Evolutionary conservation across 208 protist species (phyloP), one percentile per base, ranked within the genome.

Genomic region (Wallacemonas sp.): DNA sequence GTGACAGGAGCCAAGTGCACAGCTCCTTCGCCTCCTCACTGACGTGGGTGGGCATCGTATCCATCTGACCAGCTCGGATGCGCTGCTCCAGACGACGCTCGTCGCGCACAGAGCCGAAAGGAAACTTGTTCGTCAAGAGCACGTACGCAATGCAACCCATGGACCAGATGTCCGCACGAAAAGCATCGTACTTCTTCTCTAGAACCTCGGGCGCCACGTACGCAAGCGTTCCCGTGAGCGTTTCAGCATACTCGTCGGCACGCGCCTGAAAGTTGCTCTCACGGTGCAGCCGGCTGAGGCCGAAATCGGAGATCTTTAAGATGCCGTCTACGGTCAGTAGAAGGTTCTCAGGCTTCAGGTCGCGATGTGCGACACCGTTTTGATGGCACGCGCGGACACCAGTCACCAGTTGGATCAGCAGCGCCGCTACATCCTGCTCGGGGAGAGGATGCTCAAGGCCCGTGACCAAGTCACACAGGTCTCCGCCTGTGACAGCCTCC

Each of bases 301-400:
- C 91, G 80, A 94, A 96, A 64, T 96, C 91, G 19, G 85, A 88
- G 36, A 96, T 93, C 63, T 96, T 96, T 12, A 96, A 50, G 1
- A 82, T 64, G 24, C 81, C 85, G 42, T 77, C 76, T 9, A 73
- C 79, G 1, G 73, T 85, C 38, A 98, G 76, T 8, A 98, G 76
- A 24, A 97, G 87, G 68, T 98, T 98, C 67, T 98, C 95, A 4
- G 93, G 93, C 73, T 98, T 98, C 48, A 98, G 66, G 73, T 98
- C 95, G 15, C 93, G 78, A 76, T 98, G 95, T 22, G 94, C 93
- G 0, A 98, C 78, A 29, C 89, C 87, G 65, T 85, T 89, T 37
- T 76, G 44, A 34, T 96, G 89, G 54, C 87, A 91, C n/a, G 65
- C 79, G 32, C 74, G 78, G 5, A 94, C 62, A 44, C 89, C 87